Conservation (phyloP, 768 basidiomycete genomes). For the Gloeophyllum trabeum region DNA sequence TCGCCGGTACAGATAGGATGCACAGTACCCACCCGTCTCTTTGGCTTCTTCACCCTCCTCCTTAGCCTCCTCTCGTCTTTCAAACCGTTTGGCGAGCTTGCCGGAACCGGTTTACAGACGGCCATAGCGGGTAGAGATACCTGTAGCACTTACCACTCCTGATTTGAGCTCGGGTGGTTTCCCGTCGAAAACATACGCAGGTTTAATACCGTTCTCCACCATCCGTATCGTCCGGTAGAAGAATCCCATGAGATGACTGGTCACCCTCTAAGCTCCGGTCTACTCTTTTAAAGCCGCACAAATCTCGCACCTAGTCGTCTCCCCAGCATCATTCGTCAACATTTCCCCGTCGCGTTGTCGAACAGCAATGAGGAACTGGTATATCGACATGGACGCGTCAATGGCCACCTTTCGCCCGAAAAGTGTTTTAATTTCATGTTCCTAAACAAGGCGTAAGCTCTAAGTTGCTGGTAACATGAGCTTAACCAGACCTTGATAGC, state of each 20-base stretch:
- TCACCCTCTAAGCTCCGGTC: not conserved
- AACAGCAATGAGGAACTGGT: constrained; percentile 97
- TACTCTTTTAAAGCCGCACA: too few relatives aligned
- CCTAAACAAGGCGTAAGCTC: constrained; percentile 22
- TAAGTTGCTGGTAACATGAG: not conserved
- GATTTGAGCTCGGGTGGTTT: constrained; percentile 97
- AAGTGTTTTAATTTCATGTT: constrained; percentile 93
- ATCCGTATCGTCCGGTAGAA: constrained; percentile 97
- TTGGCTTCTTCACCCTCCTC: constrained; percentile 95
- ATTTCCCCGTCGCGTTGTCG: constrained; percentile 93
- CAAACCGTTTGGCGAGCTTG: constrained; percentile 95
- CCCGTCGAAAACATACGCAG: constrained; percentile 96
- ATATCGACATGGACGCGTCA: constrained; percentile 96
- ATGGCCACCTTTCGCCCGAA: constrained; percentile 98
- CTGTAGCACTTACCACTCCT: constrained; percentile 71
- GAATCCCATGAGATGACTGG: constrained; percentile 92
- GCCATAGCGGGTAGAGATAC: not conserved
- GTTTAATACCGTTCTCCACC: constrained; percentile 97
- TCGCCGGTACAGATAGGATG: not conserved
- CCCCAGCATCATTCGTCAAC: constrained; percentile 94
- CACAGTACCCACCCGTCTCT: constrained; percentile 54
- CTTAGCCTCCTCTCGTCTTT: constrained; percentile 83
- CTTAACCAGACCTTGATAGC: constrained; percentile 38
- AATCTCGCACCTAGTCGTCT: constrained; percentile 64
- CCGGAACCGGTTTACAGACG: not conserved